Evolutionary conservation across 371 early-diverging fungal species (phyloP), one percentile per base, ranked within the genome.

Genomic region (Actinomucor elegans): DNA sequence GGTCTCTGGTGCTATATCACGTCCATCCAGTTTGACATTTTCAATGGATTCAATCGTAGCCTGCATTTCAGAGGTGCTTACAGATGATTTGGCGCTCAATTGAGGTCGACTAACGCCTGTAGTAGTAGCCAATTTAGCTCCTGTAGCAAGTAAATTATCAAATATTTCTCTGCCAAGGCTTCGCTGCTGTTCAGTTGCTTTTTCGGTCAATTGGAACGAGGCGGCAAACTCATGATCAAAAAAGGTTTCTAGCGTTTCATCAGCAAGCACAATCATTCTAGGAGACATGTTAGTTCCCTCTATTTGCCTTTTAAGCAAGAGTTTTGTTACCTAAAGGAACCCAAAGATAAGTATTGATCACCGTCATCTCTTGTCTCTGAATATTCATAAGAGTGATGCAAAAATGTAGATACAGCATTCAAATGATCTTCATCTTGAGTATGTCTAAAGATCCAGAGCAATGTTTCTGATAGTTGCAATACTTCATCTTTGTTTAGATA

Each of bases 381-480:
- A 60, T 84, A 87, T 33, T 86, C 81, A 28, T 86, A 83, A 0
- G 90, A 83, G 38, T 87, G 77, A 24, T 80, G 86, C 37, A 91
- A 56, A 33, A 88, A 88, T 10, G 82, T 81, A 0, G 90, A 89
- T 9, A 91, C 89, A 0, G 89, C 73, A 35, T 78, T 77, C 34
- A 89, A 59, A 34, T 89, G 82, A 1, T 67, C 54, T 52, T 88
- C 89, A 45, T 85, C 87, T 33, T 81, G 67, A 5, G 66, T 74
- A 27, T 66, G 63, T 21, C 92, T 73, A 70, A 89, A 84, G 3
- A 94, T 68, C 69, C 90, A 93, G 28, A 96, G 70, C 10, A 97
- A 64, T 33, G 91, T 86, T 65, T 97, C 97, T 1, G 94, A 93
- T 40, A 96, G 69, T 42, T 89, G 87, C 45, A 95, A 71, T n/a